A percentile compares a stretch with the other conserved stretches of the same genome.
These are phyloP conservation scores for Diddensiella santjacobensis DNA, from an alignment of 805 yeast species.

Conservation along the genomic window DNA sequence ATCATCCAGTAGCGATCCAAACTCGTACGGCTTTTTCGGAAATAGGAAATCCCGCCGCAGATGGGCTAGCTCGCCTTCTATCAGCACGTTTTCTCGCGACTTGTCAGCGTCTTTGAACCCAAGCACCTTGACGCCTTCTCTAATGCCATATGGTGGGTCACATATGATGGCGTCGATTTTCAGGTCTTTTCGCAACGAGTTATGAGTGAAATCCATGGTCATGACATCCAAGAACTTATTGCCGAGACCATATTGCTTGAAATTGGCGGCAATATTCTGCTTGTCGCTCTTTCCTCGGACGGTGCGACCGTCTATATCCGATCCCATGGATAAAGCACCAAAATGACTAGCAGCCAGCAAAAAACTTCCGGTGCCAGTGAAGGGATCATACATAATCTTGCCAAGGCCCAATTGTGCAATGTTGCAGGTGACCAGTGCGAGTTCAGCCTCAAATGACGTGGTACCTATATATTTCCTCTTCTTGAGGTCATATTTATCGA, in stretches of 20 bases:
- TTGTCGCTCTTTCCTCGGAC: conserved; percentile 63
- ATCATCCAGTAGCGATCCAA: conserved; percentile 75
- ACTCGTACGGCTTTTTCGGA: conserved; percentile 85
- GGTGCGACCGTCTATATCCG: conserved; percentile 86
- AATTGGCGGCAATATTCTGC: conserved; percentile 56
- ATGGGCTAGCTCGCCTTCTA: conserved; percentile 75
- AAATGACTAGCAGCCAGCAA: conserved; percentile 80
- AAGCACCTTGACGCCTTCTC: conserved; percentile 91
- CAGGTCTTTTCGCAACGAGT: conserved; percentile 63
- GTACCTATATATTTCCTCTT: conserved; percentile 89
- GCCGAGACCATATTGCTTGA: conserved; percentile 64
- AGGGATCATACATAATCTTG: conserved; percentile 82
- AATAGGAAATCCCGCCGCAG: conserved; percentile 80
- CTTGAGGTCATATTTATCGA: conserved; percentile 78
- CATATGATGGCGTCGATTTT: conserved; percentile 78
- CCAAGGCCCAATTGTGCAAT: conserved; percentile 69
- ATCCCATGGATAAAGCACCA: conserved; percentile 77
- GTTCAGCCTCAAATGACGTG: conserved; percentile 93
- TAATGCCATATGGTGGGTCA: conserved; percentile 97
- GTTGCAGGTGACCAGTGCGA: conserved; percentile 82
- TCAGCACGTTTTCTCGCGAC: conserved; percentile 70
- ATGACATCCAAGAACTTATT: conserved; percentile 64
- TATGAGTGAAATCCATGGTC: conserved; percentile 94
- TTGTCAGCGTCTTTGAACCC: conserved; percentile 73
- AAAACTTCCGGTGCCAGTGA: conserved; percentile 95